A percentile compares a stretch with the other conserved stretches of the same genome.
These are phyloP conservation scores for Waltiozyma sp. DNA, from an alignment of 1,139 yeast species.

Conservation along the genomic window DNA sequence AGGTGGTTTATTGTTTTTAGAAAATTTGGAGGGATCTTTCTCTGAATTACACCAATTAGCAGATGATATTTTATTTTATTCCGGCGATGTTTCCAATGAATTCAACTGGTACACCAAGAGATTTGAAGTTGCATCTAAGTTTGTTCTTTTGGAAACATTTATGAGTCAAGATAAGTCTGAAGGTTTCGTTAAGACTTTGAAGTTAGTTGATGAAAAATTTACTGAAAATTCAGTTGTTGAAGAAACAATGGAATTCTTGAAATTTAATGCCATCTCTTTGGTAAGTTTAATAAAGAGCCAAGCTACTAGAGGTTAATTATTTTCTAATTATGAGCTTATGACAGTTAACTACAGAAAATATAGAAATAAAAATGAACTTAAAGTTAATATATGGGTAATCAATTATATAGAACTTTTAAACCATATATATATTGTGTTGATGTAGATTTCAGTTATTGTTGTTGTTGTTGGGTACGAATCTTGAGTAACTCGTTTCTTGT, in stretches of 20 bases:
- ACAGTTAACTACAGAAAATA: no score
- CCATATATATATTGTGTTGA: no score
- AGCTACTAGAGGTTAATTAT: constrained; percentile 52
- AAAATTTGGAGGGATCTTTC: constrained; percentile 23
- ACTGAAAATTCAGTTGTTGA: constrained; percentile 48
- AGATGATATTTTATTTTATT: constrained; percentile 72
- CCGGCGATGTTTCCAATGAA: constrained; percentile 78
- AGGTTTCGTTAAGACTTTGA: constrained; percentile 43
- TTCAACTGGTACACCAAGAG: constrained; percentile 92
- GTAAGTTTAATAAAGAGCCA: constrained; percentile 66
- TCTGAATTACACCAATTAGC: constrained; percentile 64
- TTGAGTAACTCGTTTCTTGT: constrained; percentile 39
- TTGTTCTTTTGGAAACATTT: constrained; percentile 64
- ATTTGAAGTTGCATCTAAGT: constrained; percentile 54
- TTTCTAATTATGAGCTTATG: no score
- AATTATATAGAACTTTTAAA: neutral
- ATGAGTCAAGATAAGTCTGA: constrained; percentile 69
- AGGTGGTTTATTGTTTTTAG: constrained; percentile 24
- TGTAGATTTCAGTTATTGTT: constrained; percentile 1
- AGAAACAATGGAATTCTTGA: constrained; percentile 61
- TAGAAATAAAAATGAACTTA: neutral
- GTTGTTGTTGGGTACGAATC: constrained; percentile 26
- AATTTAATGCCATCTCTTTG: constrained; percentile 57
- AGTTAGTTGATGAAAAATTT: constrained; percentile 55
- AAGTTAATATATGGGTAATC: no score